Evolutionary conservation across 2,329 filamentous ascomycete genomes (phyloP), one percentile per base, ranked within the genome.

Genomic region (Fonsecaea pugnacius): DNA sequence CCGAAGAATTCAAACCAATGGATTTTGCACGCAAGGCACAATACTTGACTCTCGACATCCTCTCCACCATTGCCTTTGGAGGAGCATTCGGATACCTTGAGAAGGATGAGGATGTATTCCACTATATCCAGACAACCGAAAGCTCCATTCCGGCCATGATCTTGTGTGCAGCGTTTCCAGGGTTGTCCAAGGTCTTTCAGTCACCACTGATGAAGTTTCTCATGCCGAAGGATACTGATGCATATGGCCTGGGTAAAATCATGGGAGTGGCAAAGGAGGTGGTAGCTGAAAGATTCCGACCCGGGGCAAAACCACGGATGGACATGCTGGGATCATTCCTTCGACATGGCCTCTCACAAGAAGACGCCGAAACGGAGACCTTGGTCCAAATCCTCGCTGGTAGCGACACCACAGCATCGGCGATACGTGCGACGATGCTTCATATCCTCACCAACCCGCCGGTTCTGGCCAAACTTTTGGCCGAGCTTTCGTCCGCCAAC

Each of bases 321-420:
- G 73, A 75, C 52, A 75, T 75, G 72, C 52, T 75, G 9, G 73
- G 70, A 7, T 74, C 73, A 1, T 75, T 75, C 46, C 67, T 75
- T 46, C 63, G 64, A 6, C 72, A 74, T 58, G 71, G 73, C 46
- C 62, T 70, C 16, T 53, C 46, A 4, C 57, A 38, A 51, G 55
- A 62, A 32, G 57, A 68, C 24, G 62, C 62, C 16, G 68, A 67
- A 33, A 57, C 57, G 14, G 67, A 70, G 35, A 53, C 62, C 5
- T 60, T 69, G 54, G 57, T 69, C 8, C 67, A 69, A 46, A 61
- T 70, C 21, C 67, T 73, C 12, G 74, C 73, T 14, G 85, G 85
- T 21, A 86, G 85, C n/a, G 85, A 87, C 74, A 63, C 67, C 14
- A 64, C 65, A 9, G 60, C 62, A 7, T 50, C 58, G 3, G 55